Percentiles rank a stretch among this genome's conserved stretches.
Evolutionary conservation across 257 asterid genomes (phyloP).

Genomic region (Ballota nigra): DNA sequence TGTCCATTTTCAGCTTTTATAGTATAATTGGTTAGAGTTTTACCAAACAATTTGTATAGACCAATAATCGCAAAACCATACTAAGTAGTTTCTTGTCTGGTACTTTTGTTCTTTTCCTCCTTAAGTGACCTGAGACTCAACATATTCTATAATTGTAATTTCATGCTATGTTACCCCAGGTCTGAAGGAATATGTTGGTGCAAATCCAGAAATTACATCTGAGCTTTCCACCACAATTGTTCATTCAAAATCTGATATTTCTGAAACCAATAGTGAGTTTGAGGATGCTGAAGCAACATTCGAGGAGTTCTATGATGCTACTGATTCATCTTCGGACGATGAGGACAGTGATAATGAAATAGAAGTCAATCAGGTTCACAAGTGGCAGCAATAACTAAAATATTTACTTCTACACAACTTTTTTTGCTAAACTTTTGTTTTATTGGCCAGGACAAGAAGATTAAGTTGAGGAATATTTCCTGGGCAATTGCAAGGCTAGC

Average conservation of each 20-base stretch:
- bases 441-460: constrained; percentile 52
- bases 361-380: constrained; percentile 55
- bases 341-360: constrained; percentile 61
- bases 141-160: constrained; percentile 9
- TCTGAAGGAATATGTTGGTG: constrained; percentile 88
- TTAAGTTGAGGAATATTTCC: constrained; percentile 73
- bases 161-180: constrained; percentile 45
- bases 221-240: constrained; percentile 48
- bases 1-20: not conserved
- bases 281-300: constrained; percentile 63
- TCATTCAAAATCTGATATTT: constrained; percentile 58
- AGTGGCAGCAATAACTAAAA: not conserved
- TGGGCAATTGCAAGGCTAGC: constrained; percentile 84
- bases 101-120: not conserved
- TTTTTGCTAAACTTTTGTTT: constrained; percentile 8
- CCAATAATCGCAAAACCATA: too few species aligned
- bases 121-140: constrained; percentile 10
- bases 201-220: constrained; percentile 64
- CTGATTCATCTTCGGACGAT: constrained; percentile 65
- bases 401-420: constrained; percentile 1
- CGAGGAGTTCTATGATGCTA: constrained; percentile 93
- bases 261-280: constrained; percentile 51
- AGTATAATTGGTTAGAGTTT: not conserved
- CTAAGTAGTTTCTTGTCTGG: too few species aligned
- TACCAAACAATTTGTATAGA: not conserved